Conservation (phyloP, 2,329 filamentous ascomycete genomes). For the Pseudonectria foliicola region DNA sequence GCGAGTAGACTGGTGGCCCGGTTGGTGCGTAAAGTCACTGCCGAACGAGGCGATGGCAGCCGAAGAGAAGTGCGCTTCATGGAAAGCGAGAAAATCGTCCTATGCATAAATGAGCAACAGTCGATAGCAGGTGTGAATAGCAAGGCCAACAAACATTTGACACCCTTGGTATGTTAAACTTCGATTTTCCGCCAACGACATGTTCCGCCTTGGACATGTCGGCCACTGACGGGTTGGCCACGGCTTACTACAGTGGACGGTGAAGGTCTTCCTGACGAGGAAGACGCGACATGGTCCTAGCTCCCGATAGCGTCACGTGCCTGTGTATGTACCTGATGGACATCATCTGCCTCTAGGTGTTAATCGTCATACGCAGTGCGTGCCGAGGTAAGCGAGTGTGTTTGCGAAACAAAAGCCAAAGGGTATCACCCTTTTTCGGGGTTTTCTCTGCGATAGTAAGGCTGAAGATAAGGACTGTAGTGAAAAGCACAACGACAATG, state of each 20-base stretch:
- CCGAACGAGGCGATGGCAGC: constrained; percentile 40
- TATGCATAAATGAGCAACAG: constrained; percentile 26
- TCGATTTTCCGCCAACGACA: constrained; percentile 5
- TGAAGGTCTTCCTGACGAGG: background rate
- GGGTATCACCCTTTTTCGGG: no score
- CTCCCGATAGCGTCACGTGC: constrained; percentile 17
- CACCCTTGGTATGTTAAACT: constrained; percentile 17
- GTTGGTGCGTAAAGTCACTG: constrained; percentile 35
- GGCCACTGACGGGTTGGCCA: background rate
- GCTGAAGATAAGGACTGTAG: no score
- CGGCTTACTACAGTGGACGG: no score
- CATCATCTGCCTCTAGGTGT: no score
- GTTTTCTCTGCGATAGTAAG: no score
- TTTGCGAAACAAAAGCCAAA: background rate
- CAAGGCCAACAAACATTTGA: constrained; percentile 16
- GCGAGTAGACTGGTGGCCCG: constrained; percentile 15
- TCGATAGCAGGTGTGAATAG: background rate
- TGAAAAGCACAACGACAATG: no score
- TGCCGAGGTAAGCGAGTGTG: background rate
- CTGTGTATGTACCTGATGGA: constrained; percentile 2
- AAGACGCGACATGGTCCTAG: constrained; percentile 7
- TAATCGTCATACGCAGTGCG: no score
- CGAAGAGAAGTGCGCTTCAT: constrained; percentile 51
- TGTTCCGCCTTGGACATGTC: constrained; percentile 16
- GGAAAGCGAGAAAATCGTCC: constrained; percentile 54